Conservation (phyloP, 768 basidiomycete genomes). For the Phylloporus scabripes region DNA sequence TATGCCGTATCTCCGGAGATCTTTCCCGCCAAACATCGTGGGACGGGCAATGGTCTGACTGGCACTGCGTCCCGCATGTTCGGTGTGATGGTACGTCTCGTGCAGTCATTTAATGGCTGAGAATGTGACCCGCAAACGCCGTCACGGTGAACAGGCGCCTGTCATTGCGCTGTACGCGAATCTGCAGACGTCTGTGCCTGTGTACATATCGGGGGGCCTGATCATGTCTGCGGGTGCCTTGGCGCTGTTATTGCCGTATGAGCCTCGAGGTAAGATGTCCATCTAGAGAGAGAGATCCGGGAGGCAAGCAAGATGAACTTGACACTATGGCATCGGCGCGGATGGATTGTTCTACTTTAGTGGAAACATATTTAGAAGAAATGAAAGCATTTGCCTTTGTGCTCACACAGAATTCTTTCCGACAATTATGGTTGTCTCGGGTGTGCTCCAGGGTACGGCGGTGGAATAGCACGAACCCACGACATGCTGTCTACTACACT, state of each 20-base stretch:
- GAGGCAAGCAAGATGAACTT: too few relatives aligned
- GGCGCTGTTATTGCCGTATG: constrained; percentile 63
- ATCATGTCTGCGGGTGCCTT: constrained; percentile 56
- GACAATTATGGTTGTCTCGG: too few relatives aligned
- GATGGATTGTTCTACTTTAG: too few relatives aligned
- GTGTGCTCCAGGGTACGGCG: too few relatives aligned
- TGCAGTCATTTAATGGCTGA: too few relatives aligned
- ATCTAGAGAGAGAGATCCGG: constrained; percentile 34
- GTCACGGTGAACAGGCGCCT: constrained; percentile 52
- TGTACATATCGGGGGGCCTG: constrained; percentile 65
- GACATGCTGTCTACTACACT: too few relatives aligned
- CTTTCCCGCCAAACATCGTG: constrained; percentile 67
- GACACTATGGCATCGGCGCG: too few relatives aligned
- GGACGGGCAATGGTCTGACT: constrained; percentile 64
- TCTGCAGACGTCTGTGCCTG: constrained; percentile 57
- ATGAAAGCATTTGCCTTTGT: too few relatives aligned
- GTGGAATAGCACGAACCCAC: too few relatives aligned
- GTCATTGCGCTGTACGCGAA: constrained; percentile 69
- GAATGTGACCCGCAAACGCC: too few relatives aligned
- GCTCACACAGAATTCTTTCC: too few relatives aligned
- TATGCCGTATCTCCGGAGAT: constrained; percentile 68
- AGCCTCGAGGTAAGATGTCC: constrained; percentile 68
- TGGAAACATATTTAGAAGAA: too few relatives aligned
- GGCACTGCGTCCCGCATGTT: constrained; percentile 59
- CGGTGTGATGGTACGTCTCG: constrained; percentile 52